A percentile compares a stretch with the other conserved stretches of the same genome.
These are phyloP conservation scores for Didymella exigua DNA, from an alignment of 2,329 filamentous ascomycete species.

Conservation along the genomic window DNA sequence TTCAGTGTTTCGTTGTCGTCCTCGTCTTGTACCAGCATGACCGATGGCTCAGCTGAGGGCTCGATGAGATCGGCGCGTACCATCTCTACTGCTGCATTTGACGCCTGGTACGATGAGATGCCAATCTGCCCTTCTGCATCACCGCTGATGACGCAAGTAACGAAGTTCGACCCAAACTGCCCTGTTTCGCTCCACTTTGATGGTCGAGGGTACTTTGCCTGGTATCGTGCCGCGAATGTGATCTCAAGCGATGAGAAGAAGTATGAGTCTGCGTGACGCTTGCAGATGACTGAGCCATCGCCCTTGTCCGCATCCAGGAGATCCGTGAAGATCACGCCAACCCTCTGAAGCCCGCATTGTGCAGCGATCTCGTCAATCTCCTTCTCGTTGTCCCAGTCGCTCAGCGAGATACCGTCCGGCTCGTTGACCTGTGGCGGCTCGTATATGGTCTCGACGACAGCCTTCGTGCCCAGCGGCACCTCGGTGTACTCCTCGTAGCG, in stretches of 20 bases:
- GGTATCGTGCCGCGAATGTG: conserved; percentile 83
- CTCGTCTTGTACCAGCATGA: conserved; percentile 94
- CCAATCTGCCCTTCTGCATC: conserved; percentile 87
- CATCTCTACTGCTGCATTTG: conserved; percentile 96
- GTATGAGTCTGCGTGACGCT: conserved; percentile 93
- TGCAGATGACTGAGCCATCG: conserved; percentile 89
- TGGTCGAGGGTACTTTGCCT: conserved; percentile 84
- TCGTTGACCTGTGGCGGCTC: conserved; percentile 93
- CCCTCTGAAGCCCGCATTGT: conserved; percentile 82
- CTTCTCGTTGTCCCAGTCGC: conserved; percentile 82
- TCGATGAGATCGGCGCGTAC: conserved; percentile 93
- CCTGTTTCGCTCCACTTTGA: conserved; percentile 98
- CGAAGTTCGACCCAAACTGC: conserved; percentile 92
- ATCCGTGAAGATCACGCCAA: conserved; percentile 96
- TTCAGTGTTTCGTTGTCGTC: conserved; percentile 76
- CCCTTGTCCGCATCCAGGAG: conserved; percentile 79
- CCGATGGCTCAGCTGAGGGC: conserved; percentile 86
- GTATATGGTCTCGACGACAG: conserved; percentile 95
- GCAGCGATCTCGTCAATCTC: conserved; percentile 80
- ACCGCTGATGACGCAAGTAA: conserved; percentile 94
- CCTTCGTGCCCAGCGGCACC: conserved; percentile 92
- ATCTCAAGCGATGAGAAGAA: conserved; percentile 93
- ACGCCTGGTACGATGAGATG: conserved; percentile 91
- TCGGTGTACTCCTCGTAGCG: conserved; percentile 88
- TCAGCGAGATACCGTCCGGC: conserved; percentile 82